These are phyloP conservation scores for Aspergillus diversus DNA, from an alignment of 495 filamentous ascomycete species.

Conservation along the genomic window DNA sequence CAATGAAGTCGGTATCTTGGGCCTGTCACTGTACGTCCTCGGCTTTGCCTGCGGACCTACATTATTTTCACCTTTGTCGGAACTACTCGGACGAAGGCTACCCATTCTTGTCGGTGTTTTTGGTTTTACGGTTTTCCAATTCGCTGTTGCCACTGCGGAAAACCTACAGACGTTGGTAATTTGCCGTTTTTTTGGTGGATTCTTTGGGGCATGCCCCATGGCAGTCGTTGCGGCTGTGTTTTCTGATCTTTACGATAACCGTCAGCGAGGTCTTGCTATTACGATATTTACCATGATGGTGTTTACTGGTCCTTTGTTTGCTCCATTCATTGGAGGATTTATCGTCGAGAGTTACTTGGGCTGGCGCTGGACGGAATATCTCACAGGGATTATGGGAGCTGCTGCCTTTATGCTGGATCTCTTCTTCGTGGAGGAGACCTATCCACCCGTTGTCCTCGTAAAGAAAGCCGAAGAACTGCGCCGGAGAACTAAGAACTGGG, in stretches of 20 bases:
- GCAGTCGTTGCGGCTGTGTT: conserved; percentile 87
- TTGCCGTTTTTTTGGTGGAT: conserved; percentile 81
- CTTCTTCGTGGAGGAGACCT: conserved; percentile 79
- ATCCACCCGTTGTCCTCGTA: conserved; percentile 79
- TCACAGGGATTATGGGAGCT: conserved; percentile 74
- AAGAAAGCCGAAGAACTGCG: conserved; percentile 77
- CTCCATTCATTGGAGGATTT: conserved; percentile 85
- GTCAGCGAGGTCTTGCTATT: conserved; percentile 73
- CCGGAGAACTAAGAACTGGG: conserved; percentile 85
- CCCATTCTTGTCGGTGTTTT: conserved; percentile 77
- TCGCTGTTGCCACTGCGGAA: conserved; percentile 72
- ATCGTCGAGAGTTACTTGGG: conserved; percentile 70
- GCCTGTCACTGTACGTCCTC: conserved; percentile 61
- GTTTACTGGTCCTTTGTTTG: conserved; percentile 79
- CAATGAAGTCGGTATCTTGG: conserved; percentile 58
- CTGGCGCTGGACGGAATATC: conserved; percentile 88
- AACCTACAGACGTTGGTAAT: conserved; percentile 83
- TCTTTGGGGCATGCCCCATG: conserved; percentile 74
- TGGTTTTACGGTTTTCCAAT: conserved; percentile 76
- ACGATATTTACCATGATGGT: conserved; percentile 85
- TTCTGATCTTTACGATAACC: conserved; percentile 85
- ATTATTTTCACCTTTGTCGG: conserved; percentile 68
- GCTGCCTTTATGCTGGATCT: conserved; percentile 69
- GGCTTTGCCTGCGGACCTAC: conserved; percentile 65
- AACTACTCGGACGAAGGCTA: conserved; percentile 60